Conservation (phyloP, 1,284 basidiomycete species). For the Fomitopsis palustris region DNA sequence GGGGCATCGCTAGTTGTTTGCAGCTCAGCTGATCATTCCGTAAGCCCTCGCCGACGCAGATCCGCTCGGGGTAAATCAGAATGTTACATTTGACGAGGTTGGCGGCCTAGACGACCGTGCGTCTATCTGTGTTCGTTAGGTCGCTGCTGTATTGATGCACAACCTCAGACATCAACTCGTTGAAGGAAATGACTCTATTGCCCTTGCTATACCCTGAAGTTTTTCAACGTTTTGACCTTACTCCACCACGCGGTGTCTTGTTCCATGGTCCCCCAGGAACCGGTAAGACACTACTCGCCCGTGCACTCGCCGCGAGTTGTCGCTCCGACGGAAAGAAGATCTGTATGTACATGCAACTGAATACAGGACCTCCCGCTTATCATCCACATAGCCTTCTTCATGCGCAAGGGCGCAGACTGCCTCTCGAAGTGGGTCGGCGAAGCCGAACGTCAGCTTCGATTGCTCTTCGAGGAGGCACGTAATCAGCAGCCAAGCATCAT, state of each 20-base stretch:
- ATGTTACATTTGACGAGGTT: constrained; percentile 96
- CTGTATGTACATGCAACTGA: constrained; percentile 48
- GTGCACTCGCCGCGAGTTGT: constrained; percentile 93
- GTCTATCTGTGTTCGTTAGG: constrained; percentile 26
- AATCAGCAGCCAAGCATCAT: constrained; percentile 94
- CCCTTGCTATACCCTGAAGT: constrained; percentile 97
- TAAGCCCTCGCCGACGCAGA: constrained; percentile 92
- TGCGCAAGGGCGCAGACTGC: constrained; percentile 99
- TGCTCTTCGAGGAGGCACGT: constrained; percentile 95
- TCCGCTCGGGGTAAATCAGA: constrained; percentile 91
- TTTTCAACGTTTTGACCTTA: constrained; percentile 93
- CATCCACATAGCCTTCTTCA: constrained; percentile 82
- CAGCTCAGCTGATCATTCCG: neutral
- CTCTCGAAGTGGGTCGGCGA: constrained; percentile 99
- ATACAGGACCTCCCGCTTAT: neutral
- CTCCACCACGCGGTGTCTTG: constrained; percentile 93
- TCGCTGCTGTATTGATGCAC: neutral
- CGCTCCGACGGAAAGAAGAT: constrained; percentile 88
- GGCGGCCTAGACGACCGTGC: constrained; percentile 92
- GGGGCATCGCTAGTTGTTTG: neutral
- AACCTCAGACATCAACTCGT: constrained; percentile 83
- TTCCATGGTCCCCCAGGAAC: constrained; percentile 98
- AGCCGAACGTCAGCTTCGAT: constrained; percentile 92
- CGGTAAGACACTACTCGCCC: constrained; percentile 89
- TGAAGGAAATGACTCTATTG: constrained; percentile 98